phyloP scores from a whole-genome alignment of 1,284 basidiomycete genomes.

The Cerrena zonata region DNA sequence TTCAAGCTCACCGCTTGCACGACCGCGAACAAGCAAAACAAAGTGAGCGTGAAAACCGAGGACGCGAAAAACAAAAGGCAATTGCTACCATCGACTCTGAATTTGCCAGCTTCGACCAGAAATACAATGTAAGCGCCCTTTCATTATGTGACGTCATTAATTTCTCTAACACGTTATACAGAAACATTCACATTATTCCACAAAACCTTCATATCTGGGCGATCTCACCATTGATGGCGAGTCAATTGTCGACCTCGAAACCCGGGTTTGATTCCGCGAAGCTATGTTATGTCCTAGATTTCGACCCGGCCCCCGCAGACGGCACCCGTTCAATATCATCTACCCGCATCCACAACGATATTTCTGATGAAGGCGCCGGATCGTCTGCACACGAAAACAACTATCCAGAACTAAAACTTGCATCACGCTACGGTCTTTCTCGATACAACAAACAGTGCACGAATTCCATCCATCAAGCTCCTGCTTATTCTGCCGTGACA shows the following conservation, averaged over 20 bases:
- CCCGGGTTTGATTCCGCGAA: not conserved
- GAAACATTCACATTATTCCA: not conserved
- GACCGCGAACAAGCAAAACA: conserved; percentile 19
- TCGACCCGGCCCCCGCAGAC: no score
- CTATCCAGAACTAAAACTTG: no score
- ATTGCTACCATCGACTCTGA: conserved; percentile 2
- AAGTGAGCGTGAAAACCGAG: conserved; percentile 8
- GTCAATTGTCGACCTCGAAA: not conserved
- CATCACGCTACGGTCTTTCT: no score
- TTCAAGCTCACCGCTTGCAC: conserved; percentile 21
- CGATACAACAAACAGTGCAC: no score
- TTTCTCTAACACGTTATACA: not conserved
- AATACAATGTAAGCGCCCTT: not conserved
- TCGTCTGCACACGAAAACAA: not conserved
- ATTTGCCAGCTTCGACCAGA: conserved; percentile 4
- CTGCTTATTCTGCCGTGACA: not conserved
- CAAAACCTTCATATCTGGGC: not conserved
- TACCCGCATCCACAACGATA: not conserved
- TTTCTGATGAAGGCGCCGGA: not conserved
- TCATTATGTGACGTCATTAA: not conserved
- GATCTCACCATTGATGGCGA: not conserved
- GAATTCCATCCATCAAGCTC: not conserved
- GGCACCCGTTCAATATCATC: no score
- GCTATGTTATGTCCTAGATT: no score
- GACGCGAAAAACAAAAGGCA: not conserved